phyloP scores from a whole-genome alignment of 163 green algal species.

The Chloromonas sp. region DNA sequence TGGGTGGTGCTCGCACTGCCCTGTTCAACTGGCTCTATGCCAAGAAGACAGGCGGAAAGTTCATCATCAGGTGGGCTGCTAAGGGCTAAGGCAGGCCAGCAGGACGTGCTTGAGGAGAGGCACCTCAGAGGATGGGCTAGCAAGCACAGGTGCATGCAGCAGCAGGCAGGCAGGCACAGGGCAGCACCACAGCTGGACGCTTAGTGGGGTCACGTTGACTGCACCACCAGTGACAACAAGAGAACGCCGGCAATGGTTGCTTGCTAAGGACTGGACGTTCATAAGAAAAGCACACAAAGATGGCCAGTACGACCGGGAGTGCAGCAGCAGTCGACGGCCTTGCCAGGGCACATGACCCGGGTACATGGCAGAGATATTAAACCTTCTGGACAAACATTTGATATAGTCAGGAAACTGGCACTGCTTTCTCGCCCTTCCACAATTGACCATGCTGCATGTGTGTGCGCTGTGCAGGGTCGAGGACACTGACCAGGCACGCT shows the following conservation, averaged over 20 bases:
- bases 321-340: no score
- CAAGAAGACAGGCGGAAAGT: slow-evolving; percentile 76
- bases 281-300: no score
- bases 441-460: no score
- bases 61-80: slow-evolving; percentile 76
- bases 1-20: slow-evolving; percentile 92
- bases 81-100: background rate
- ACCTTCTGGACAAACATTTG: no score
- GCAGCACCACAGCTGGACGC: background rate
- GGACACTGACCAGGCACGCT: slow-evolving; percentile 94
- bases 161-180: background rate
- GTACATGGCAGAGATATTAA: no score
- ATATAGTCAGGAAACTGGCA: no score
- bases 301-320: no score
- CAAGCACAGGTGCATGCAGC: background rate
- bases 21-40: slow-evolving; percentile 99
- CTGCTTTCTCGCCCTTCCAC: no score
- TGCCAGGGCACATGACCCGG: no score
- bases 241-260: no score
- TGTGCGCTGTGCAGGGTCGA: slow-evolving; percentile 66
- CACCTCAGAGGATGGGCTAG: background rate
- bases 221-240: no score
- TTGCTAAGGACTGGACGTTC: no score
- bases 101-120: background rate
- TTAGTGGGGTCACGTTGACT: background rate